A percentile compares a stretch with the other conserved stretches of the same genome.
Conservation (phyloP, 768 basidiomycete species). For the Hebeloma cylindrosporum region DNA sequence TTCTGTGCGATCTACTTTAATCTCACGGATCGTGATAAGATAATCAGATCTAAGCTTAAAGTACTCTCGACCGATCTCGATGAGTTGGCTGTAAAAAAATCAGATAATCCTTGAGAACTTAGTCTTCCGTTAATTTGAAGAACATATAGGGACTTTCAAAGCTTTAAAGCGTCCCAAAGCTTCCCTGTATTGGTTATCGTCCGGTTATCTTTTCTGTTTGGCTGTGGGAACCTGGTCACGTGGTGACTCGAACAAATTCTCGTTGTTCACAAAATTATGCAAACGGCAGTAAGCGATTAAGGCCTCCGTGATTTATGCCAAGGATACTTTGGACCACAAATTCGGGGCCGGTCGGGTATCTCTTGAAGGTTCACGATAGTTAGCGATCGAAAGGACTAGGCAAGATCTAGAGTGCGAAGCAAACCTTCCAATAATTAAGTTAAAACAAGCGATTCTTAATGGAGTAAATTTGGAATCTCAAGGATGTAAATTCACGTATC, state of each 20-base stretch:
- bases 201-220: no score
- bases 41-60: no score
- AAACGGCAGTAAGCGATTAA: constrained; percentile 38
- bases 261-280: not conserved
- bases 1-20: no score
- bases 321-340: constrained; percentile 65
- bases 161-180: no score
- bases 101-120: no score
- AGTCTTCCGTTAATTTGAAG: no score
- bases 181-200: no score
- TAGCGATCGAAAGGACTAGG: not conserved
- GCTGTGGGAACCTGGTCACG: not conserved
- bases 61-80: no score
- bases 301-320: constrained; percentile 68
- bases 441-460: not conserved
- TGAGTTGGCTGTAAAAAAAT: no score
- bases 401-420: not conserved
- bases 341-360: constrained; percentile 66
- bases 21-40: no score
- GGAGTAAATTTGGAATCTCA: no score
- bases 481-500: constrained; percentile 41
- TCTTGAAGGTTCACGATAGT: constrained; percentile 21
- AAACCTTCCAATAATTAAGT: constrained; percentile 50
- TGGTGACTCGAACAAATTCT: not conserved
- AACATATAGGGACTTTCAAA: no score